A percentile compares a stretch with the other conserved stretches of the same genome.
These are phyloP conservation scores for Aquilaria sinensis DNA, from an alignment of 345 rosid genomes.

Conservation along the genomic window DNA sequence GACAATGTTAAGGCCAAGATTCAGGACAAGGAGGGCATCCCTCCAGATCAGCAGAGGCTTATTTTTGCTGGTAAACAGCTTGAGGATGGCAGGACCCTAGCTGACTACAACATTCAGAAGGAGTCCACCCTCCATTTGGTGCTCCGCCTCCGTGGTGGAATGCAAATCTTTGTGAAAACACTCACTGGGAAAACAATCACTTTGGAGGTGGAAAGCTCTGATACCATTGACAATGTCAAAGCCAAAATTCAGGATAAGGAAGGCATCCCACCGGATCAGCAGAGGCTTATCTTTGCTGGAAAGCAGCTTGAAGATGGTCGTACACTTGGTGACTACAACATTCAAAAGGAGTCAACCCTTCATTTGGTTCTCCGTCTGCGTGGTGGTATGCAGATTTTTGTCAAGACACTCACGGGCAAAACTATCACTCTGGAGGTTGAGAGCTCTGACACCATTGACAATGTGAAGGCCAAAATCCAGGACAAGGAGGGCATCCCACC, in stretches of 20 bases:
- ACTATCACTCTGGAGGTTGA: too few relatives aligned
- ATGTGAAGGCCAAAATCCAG: conserved; percentile 1
- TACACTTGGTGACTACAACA: conserved; percentile 2
- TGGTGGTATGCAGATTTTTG: neutral
- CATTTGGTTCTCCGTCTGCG: conserved; percentile 4
- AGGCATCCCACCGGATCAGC: conserved; percentile 4
- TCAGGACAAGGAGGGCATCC: too few relatives aligned
- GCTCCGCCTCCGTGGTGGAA: neutral
- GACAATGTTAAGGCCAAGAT: too few relatives aligned
- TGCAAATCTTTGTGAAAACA: conserved; percentile 1
- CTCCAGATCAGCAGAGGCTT: too few relatives aligned
- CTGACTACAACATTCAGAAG: too few relatives aligned
- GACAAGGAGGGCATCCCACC: neutral
- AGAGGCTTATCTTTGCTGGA: conserved; percentile 5
- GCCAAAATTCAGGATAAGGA: conserved; percentile 8
- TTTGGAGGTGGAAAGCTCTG: neutral
- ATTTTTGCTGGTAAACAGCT: too few relatives aligned
- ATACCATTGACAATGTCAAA: conserved; percentile 1
- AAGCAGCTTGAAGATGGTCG: conserved; percentile 6
- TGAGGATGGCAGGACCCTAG: too few relatives aligned
- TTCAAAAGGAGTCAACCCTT: conserved; percentile 5
- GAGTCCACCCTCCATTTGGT: neutral
- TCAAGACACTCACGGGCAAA: too few relatives aligned
- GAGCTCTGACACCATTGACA: too few relatives aligned
- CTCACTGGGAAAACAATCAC: neutral